Conservation (phyloP, 2,329 filamentous ascomycete genomes). For the Paecilomyces fulvus region DNA sequence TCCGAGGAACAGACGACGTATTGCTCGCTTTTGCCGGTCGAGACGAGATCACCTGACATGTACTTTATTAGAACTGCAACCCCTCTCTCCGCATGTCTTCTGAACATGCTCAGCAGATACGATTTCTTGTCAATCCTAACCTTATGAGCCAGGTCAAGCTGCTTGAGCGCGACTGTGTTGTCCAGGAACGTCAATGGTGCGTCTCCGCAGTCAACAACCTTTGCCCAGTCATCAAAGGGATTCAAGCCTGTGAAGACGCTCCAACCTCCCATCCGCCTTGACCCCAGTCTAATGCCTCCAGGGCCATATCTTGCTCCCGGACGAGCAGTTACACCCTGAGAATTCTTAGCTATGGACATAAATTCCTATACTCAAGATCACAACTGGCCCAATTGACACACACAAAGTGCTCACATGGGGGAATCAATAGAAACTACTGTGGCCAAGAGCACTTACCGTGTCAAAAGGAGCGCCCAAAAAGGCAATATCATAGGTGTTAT, state of each 20-base stretch:
- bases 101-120: background rate
- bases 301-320: constrained; percentile 48
- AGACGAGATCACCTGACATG: constrained; percentile 34
- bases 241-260: constrained; percentile 44
- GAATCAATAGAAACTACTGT: background rate
- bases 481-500: constrained; percentile 28
- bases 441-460: constrained; percentile 23
- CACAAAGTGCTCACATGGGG: background rate
- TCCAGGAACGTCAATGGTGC: constrained; percentile 45
- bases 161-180: constrained; percentile 47
- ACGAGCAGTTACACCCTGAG: constrained; percentile 38
- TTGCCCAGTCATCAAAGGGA: constrained; percentile 40
- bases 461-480: constrained; percentile 46
- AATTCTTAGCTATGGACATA: background rate
- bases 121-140: constrained; percentile 16
- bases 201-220: constrained; percentile 49
- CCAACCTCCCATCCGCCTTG: constrained; percentile 40
- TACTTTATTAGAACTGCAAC: background rate
- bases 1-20: constrained; percentile 33
- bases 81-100: background rate
- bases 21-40: constrained; percentile 34
- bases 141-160: constrained; percentile 44
- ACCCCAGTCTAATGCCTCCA: constrained; percentile 43
- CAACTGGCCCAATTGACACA: too few relatives aligned
- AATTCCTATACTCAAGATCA: background rate